A percentile compares a stretch with the other conserved stretches of the same genome.
These are phyloP conservation scores for Cryphonectria carpinicola DNA, from an alignment of 2,329 filamentous ascomycete species.

Conservation along the genomic window DNA sequence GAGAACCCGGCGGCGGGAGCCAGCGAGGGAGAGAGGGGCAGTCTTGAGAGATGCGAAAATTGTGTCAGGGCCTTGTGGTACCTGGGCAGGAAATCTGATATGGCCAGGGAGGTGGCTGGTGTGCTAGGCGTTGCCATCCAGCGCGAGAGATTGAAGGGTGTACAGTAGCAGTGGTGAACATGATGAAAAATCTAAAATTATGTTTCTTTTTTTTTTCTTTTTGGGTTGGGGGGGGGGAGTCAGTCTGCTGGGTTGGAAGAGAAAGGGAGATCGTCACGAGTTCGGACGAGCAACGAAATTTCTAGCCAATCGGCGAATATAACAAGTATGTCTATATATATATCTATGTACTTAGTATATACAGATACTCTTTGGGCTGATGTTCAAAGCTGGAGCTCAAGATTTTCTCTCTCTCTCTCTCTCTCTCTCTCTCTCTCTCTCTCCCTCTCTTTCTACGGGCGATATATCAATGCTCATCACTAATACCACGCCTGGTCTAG, in stretches of 20 bases:
- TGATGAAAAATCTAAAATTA: background rate
- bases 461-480: too few relatives aligned
- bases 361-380: background rate
- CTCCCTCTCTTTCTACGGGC: too few relatives aligned
- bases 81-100: constrained; percentile 60
- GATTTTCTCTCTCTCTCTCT: too few relatives aligned
- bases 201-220: too few relatives aligned
- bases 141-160: constrained; percentile 10
- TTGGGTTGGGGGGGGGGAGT: too few relatives aligned
- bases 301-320: background rate
- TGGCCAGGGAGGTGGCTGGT: constrained; percentile 25
- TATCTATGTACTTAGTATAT: background rate
- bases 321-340: background rate
- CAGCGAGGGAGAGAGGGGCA: constrained; percentile 30
- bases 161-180: background rate
- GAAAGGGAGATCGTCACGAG: background rate
- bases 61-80: constrained; percentile 59
- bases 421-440: too few relatives aligned
- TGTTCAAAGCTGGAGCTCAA: background rate
- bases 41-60: constrained; percentile 46
- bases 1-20: constrained; percentile 32
- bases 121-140: constrained; percentile 18
- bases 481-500: too few relatives aligned
- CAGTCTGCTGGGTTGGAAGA: background rate
- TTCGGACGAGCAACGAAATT: background rate